Base-by-base conservation (phyloP, 106 monocot genomes). In the Gastrodia elata region DNA sequence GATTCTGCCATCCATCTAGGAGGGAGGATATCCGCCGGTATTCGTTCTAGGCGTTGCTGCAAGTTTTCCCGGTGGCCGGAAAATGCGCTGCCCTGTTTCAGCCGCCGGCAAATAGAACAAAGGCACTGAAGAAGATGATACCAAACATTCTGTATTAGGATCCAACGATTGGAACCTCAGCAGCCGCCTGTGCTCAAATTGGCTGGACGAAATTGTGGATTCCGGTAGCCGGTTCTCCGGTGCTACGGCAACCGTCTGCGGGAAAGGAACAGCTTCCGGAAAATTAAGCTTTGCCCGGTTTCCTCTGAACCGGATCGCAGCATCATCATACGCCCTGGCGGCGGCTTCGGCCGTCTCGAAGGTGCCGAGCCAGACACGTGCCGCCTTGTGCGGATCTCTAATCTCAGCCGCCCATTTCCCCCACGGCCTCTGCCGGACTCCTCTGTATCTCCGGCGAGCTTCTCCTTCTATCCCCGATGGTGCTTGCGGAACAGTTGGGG, bases 391-490 rank as follows among this genome's bases (percentile, higher is more conserved):
- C 20, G 89, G 89, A 67, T 89, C 89, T 16, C 89, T 8, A 42
- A 89, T 89, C 68, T 89, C 89, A 6, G 89, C 89, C 15, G 89
- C 89, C 89, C 89, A 89, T 74, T 86, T 89, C 0, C 89, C 89
- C 89, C 89, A 89, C 8, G 89, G 89, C 6, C 89, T 80, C 38
- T 85, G 89, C 55, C 89, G 80, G 26, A 89, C 89, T 11, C 89
- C 89, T 5, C 89, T 74, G 71, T 89, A 89, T 5, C 85, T 68
- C 16, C 73, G 72, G 30, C 75, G 75, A 44, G 55, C 39, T 20
- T 25, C 42, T 32, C n/a, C 64, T 72, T 28, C 73, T 75, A 64
- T 68, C 18, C 49, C 48, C 73, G 0, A n/a, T 8, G 68, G 74
- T 6, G 18, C 71, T 26, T 18, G 52, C n/a, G 6, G 68, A 13